Base-by-base conservation (phyloP, 1,284 basidiomycete genomes). In the Sporisorium iseilematis-ciliati region DNA sequence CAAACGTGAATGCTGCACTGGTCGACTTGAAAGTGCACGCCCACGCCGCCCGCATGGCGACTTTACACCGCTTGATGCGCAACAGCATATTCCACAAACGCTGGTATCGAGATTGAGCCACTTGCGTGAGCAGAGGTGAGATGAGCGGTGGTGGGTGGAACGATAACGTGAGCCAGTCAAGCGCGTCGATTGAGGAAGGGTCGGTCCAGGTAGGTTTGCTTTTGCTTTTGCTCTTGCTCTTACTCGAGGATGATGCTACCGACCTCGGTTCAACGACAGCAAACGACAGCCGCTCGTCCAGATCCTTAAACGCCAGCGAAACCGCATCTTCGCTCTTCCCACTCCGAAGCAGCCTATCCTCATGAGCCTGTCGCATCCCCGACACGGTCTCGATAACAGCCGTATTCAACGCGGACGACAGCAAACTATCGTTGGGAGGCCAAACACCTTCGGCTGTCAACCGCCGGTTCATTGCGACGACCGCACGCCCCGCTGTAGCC, bases 101-200 rank as follows among this genome's bases (percentile, higher is more conserved):
- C 29, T 79, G 79, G 38, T 81, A 81, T 3, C 69, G 46, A 7
- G 59, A 51, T 41, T 71, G 70, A 2, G 75, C 72, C 33, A 80
- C 21, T 53, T 64, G 59, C n/a, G 75, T 74, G 2, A 81, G 56
- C 25, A 81, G 59, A 18, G 78, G 78, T 12, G 79, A 65, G 41
- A 81, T 78, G 40, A 81, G 65, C 23, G 78, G 69, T 1, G 77
- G 79, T 8, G 79, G 79, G 18, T 71, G 70, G 62, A 79, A 81
- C 7, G 64, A 75, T 4, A 81, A 41, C 3, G 78, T 79, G 31
- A 81, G 68, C 79, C 79, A 81, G 45, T 81, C 79, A 7, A 81
- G 58, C 1, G 75, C 79, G 23, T 76, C 69, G 50, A 81, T 79
- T 14, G 61, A 69, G 1, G 67, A 41, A 0, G 75, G 65, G 45